These are phyloP conservation scores for Leccinum disarticulatum DNA, from an alignment of 768 basidiomycete genomes.

Conservation along the genomic window DNA sequence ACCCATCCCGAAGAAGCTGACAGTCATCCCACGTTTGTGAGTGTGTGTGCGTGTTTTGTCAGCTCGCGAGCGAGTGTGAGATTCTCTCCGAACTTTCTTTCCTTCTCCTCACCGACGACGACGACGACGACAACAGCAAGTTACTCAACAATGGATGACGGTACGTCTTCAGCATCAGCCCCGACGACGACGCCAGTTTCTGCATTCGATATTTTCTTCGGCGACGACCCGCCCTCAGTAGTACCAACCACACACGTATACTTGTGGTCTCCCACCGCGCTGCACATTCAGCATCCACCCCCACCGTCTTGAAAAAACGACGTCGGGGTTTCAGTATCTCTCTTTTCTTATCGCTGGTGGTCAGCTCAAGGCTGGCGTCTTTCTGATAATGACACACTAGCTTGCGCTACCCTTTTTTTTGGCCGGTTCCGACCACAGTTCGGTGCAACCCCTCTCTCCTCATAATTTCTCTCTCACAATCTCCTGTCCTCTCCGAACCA, in stretches of 20 bases:
- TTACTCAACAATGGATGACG: conserved; percentile 57
- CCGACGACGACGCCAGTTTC: conserved; percentile 59
- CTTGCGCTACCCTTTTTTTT: conserved; percentile 13
- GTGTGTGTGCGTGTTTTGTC: conserved; percentile 25
- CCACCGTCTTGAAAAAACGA: conserved; percentile 23
- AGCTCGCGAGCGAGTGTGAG: neutral
- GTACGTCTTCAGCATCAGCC: conserved; percentile 82
- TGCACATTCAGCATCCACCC: conserved; percentile 26
- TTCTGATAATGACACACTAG: conserved; percentile 12
- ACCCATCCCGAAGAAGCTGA: conserved; percentile 9
- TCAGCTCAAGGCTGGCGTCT: conserved; percentile 38
- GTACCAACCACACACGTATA: conserved; percentile 27
- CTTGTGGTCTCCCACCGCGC: conserved; percentile 32
- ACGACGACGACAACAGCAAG: conserved; percentile 25
- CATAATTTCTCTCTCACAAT: conserved; percentile 16
- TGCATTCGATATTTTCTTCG: conserved; percentile 43
- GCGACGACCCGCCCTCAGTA: conserved; percentile 34
- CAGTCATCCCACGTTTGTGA: conserved; percentile 1
- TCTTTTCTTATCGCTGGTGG: conserved; percentile 21
- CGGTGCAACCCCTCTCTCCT: conserved; percentile 21
- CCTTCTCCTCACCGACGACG: conserved; percentile 6
- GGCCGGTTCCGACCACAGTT: conserved; percentile 13
- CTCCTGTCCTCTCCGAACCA: conserved; percentile 25
- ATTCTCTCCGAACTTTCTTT: neutral
- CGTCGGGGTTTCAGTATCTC: conserved; percentile 25